Evolutionary conservation across 2,329 filamentous ascomycete genomes (phyloP).

Genomic region (Aspergillus sp.): DNA sequence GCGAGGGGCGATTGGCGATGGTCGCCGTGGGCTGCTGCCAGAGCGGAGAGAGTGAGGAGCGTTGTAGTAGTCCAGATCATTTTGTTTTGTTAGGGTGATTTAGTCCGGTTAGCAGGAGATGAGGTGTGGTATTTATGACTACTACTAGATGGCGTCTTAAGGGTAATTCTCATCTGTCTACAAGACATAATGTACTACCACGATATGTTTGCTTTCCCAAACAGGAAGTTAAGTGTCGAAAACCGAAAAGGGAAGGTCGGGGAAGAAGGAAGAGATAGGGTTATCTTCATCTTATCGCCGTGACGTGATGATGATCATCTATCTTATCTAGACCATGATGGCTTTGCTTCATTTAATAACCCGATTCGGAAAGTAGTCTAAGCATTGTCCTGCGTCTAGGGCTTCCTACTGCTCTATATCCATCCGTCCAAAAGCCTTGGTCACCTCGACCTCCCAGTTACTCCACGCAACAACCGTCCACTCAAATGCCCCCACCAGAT

Average conservation of each 20-base stretch:
- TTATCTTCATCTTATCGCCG: slow-evolving; percentile 7
- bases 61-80: not conserved
- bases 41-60: slow-evolving; percentile 38
- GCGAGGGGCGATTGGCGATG: slow-evolving; percentile 52
- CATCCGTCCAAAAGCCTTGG: slow-evolving; percentile 62
- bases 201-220: not conserved
- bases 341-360: not conserved
- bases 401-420: slow-evolving; percentile 39
- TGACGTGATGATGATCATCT: not conserved
- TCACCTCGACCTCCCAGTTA: slow-evolving; percentile 67
- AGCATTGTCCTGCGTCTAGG: not conserved
- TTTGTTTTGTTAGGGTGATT: too few relatives aligned
- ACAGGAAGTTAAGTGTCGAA: not conserved
- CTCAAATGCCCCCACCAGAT: slow-evolving; percentile 67
- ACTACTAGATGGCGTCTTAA: too few relatives aligned
- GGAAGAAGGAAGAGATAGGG: slow-evolving; percentile 7
- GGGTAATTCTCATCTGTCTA: not conserved
- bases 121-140: too few relatives aligned
- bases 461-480: slow-evolving; percentile 73
- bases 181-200: not conserved
- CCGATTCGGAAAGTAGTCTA: not conserved
- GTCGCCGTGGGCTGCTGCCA: slow-evolving; percentile 52
- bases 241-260: slow-evolving; percentile 15
- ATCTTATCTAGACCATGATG: not conserved
- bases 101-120: too few relatives aligned